A percentile compares a stretch with the other conserved stretches of the same genome.
phyloP scores from a whole-genome alignment of 441 rosid genomes.

The Populus hybrid region DNA sequence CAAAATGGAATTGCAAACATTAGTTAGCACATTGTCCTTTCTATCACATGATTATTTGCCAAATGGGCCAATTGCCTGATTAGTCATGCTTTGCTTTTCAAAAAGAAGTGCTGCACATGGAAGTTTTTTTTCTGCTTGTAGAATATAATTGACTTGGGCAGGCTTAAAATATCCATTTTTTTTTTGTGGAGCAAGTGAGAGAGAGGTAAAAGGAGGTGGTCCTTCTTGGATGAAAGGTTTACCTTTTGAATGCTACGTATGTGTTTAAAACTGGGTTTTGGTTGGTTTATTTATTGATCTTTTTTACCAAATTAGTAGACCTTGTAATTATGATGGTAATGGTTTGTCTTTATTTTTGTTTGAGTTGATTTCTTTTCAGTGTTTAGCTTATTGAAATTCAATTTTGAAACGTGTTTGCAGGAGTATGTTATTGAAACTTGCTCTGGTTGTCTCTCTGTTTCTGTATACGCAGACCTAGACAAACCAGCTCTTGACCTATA shows the following conservation, averaged over 20 bases:
- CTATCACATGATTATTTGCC: too few relatives aligned
- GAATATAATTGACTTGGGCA: constrained; percentile 13
- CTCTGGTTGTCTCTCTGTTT: constrained; percentile 65
- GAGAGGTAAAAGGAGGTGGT: background rate
- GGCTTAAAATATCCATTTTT: background rate
- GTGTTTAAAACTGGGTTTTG: background rate
- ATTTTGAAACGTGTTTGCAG: constrained; percentile 32
- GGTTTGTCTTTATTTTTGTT: background rate
- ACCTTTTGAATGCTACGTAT: background rate
- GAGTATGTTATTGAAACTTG: constrained; percentile 67
- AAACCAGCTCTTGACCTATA: constrained; percentile 89
- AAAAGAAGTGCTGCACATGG: too few relatives aligned
- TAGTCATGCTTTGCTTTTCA: too few relatives aligned
- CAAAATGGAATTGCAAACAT: too few relatives aligned
- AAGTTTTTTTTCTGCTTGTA: too few relatives aligned
- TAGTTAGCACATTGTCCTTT: too few relatives aligned
- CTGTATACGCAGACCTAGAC: constrained; percentile 84
- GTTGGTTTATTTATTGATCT: background rate
- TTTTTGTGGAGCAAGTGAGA: background rate
- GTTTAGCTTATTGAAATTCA: background rate
- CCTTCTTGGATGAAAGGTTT: background rate
- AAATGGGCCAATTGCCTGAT: too few relatives aligned
- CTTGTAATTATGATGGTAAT: background rate
- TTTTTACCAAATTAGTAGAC: background rate
- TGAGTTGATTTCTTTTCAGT: constrained; percentile 1